Conservation (phyloP, 2,329 filamentous ascomycete genomes). For the Parasarocladium wereldwijsianum region DNA sequence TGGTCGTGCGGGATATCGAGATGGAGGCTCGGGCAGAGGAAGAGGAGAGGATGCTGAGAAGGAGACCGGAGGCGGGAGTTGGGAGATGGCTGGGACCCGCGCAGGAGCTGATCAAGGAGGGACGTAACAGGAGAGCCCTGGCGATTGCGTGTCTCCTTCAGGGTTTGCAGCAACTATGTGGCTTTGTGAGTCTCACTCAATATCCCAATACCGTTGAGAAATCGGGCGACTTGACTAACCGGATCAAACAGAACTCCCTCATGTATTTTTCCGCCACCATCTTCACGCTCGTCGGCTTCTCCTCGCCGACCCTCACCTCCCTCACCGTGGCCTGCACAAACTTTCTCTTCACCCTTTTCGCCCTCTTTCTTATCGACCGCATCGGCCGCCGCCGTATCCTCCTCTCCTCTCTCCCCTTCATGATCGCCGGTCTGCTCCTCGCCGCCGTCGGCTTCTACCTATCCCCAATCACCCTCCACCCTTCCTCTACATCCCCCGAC, state of each 20-base stretch:
- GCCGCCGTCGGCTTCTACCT: conserved; percentile 54
- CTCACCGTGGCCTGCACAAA: conserved; percentile 73
- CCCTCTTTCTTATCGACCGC: conserved; percentile 62
- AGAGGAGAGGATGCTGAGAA: conserved; percentile 26
- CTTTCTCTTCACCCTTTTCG: conserved; percentile 63
- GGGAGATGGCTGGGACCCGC: conserved; percentile 30
- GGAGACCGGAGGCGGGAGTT: conserved; percentile 12
- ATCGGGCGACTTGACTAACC: background rate
- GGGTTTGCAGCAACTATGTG: conserved; percentile 75
- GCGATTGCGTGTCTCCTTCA: conserved; percentile 78
- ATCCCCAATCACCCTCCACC: conserved; percentile 36
- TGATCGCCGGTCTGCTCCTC: conserved; percentile 57
- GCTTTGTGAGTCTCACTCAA: conserved; percentile 42
- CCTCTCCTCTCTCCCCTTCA: conserved; percentile 70
- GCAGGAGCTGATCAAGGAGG: conserved; percentile 38
- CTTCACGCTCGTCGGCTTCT: conserved; percentile 63
- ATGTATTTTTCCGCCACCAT: conserved; percentile 89
- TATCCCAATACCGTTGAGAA: background rate
- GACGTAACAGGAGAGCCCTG: conserved; percentile 58
- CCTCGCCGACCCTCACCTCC: conserved; percentile 64
- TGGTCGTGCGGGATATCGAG: conserved; percentile 55
- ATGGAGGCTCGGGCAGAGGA: conserved; percentile 59
- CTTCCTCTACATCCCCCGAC: conserved; percentile 5
- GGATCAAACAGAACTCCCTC: conserved; percentile 50
- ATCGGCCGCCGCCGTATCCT: conserved; percentile 69